Evolutionary conservation across 176 grass and related monocot species (phyloP).

Genomic region (Musa beccarii): DNA sequence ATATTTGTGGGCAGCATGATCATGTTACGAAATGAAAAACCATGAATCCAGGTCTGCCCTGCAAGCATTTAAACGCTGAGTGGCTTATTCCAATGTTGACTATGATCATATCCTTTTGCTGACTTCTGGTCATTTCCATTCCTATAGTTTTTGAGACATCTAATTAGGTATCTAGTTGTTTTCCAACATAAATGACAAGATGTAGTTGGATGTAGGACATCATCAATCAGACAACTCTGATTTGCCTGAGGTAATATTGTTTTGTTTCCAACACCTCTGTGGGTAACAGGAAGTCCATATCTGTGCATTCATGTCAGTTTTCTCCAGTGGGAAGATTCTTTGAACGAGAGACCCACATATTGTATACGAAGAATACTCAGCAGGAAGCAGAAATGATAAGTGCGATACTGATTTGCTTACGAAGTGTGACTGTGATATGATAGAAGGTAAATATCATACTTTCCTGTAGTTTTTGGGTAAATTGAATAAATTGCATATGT

Average conservation of each 20-base stretch:
- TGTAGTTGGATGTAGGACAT: conserved; percentile 96
- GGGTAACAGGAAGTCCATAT: background rate
- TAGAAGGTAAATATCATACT: conserved; percentile 54
- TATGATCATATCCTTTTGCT: conserved; percentile 70
- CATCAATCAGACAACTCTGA: conserved; percentile 81
- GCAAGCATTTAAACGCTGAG: conserved; percentile 63
- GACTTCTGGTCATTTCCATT: too few relatives aligned
- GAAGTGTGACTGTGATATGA: conserved; percentile 29
- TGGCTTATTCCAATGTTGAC: conserved; percentile 73
- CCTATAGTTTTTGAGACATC: too few relatives aligned
- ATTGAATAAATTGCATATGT: background rate
- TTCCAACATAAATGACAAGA: conserved; percentile 47
- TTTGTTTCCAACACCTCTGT: background rate
- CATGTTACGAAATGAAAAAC: conserved; percentile 26
- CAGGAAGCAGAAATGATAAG: conserved; percentile 49
- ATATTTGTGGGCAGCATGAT: background rate
- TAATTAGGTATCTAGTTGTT: background rate
- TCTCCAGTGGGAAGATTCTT: conserved; percentile 54
- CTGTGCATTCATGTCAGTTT: conserved; percentile 15
- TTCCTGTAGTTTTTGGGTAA: background rate
- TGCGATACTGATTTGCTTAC: conserved; percentile 21
- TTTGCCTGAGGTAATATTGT: conserved; percentile 49
- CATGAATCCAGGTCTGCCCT: conserved; percentile 58
- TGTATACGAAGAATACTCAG: conserved; percentile 73
- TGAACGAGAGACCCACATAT: conserved; percentile 64